A percentile compares a stretch with the other conserved stretches of the same genome.
phyloP scores from a whole-genome alignment of 805 yeast species.

The Ogataea ramenticola region DNA sequence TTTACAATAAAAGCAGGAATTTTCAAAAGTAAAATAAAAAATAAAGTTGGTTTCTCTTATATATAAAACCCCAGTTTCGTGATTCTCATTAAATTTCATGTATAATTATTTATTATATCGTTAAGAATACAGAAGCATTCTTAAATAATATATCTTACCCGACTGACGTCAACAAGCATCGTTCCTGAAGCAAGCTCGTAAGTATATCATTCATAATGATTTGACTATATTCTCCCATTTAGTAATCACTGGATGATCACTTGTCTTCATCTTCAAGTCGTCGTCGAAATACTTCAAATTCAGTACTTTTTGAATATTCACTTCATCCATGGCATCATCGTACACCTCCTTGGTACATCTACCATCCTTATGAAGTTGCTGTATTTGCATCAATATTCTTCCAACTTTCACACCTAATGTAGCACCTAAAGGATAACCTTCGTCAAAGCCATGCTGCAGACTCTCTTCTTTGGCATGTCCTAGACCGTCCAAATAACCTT shows the following conservation, averaged over 20 bases:
- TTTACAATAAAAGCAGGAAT: too few species aligned
- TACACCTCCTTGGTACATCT: slow-evolving; percentile 10
- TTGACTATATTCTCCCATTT: slow-evolving; percentile 15
- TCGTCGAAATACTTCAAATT: slow-evolving; percentile 46
- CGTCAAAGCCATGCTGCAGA: slow-evolving; percentile 76
- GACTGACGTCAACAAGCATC: too few species aligned
- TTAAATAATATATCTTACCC: neutral
- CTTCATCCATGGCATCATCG: slow-evolving; percentile 39
- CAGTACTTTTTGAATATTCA: slow-evolving; percentile 53
- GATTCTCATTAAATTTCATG: neutral
- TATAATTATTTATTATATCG: neutral
- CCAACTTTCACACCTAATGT: slow-evolving; percentile 63
- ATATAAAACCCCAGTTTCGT: too few species aligned
- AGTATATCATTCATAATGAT: neutral
- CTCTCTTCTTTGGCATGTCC: slow-evolving; percentile 58
- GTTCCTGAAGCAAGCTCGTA: too few species aligned
- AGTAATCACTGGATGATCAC: slow-evolving; percentile 17
- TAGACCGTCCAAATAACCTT: slow-evolving; percentile 82
- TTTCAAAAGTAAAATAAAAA: too few species aligned
- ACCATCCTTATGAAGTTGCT: slow-evolving; percentile 1
- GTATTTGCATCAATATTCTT: slow-evolving; percentile 43
- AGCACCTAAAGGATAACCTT: slow-evolving; percentile 73
- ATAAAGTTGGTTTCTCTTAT: too few species aligned
- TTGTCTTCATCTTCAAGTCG: slow-evolving; percentile 30
- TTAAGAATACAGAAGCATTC: neutral